Evolutionary conservation across 345 rosid genomes (phyloP).

Genomic region (Carallia pectinifolia): DNA sequence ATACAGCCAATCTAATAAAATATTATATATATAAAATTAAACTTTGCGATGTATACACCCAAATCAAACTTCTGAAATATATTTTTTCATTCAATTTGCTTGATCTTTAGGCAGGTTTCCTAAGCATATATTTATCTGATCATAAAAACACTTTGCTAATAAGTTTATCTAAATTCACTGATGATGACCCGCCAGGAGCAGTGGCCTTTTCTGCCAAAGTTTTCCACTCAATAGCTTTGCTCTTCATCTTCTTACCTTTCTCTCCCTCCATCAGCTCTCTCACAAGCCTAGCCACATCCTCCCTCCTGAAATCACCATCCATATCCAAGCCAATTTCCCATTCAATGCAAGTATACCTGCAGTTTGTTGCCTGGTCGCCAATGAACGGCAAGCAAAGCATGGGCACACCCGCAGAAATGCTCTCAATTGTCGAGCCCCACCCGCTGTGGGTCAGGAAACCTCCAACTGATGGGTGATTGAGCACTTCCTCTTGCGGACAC

Average conservation of each 20-base stretch:
- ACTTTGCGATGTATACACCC: no score
- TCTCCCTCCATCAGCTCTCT: constrained; percentile 3
- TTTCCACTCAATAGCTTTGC: constrained; percentile 5
- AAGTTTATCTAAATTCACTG: constrained; percentile 1
- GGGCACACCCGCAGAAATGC: constrained; percentile 6
- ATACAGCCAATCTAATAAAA: no score
- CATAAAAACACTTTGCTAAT: neutral
- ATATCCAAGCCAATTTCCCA: constrained; percentile 7
- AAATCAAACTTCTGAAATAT: no score
- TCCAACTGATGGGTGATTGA: no score
- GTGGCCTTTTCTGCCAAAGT: neutral
- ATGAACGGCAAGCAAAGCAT: constrained; percentile 2
- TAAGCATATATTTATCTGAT: neutral
- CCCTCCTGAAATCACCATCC: neutral
- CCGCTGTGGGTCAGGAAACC: no score
- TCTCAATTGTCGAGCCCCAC: neutral
- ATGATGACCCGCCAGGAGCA: neutral
- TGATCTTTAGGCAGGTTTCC: no score
- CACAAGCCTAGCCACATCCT: neutral
- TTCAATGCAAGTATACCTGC: neutral
- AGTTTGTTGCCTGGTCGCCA: constrained; percentile 4
- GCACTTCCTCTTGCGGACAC: constrained; percentile 4
- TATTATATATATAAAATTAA: no score
- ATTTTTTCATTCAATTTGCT: no score
- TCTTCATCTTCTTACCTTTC: neutral